A percentile compares a stretch with the other conserved stretches of the same genome.
phyloP scores from a whole-genome alignment of 2,329 filamentous ascomycete genomes.

The Xylaria sp. region DNA sequence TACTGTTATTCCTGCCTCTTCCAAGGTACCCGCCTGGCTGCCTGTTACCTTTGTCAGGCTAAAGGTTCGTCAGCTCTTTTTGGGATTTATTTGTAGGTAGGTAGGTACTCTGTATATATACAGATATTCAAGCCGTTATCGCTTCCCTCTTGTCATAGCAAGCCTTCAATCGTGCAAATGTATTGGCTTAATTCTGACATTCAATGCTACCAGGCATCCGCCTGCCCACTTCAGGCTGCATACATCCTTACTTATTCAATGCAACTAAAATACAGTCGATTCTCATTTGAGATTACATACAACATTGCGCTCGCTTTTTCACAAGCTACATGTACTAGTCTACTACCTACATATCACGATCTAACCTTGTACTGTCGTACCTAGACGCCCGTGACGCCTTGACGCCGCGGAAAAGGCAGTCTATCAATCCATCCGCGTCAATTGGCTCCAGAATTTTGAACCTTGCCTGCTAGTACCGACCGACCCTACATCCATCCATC shows the following conservation, averaged over 20 bases:
- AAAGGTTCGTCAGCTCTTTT: neutral
- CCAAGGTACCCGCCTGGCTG: too few species aligned
- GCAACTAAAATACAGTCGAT: neutral
- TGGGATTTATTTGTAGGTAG: too few species aligned
- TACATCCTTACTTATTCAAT: too few species aligned
- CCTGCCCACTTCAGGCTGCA: too few species aligned
- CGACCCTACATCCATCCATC: neutral
- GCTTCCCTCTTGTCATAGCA: neutral
- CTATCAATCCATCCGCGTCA: conserved; percentile 19
- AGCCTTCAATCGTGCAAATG: neutral
- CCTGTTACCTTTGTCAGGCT: neutral
- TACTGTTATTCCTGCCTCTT: too few species aligned
- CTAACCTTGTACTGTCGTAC: conserved; percentile 9
- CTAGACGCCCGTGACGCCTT: neutral
- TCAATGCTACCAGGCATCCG: neutral
- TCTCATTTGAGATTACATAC: neutral
- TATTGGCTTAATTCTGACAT: conserved; percentile 8
- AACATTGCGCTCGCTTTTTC: conserved; percentile 1
- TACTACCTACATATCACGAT: conserved; percentile 5
- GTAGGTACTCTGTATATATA: too few species aligned
- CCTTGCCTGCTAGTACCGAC: conserved; percentile 2
- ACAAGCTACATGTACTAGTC: neutral
- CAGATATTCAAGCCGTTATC: neutral
- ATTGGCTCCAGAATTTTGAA: conserved; percentile 28
- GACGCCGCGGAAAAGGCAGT: conserved; percentile 11